Evolutionary conservation across 768 basidiomycete species (phyloP).

Genomic region (Dentipellis fragilis): DNA sequence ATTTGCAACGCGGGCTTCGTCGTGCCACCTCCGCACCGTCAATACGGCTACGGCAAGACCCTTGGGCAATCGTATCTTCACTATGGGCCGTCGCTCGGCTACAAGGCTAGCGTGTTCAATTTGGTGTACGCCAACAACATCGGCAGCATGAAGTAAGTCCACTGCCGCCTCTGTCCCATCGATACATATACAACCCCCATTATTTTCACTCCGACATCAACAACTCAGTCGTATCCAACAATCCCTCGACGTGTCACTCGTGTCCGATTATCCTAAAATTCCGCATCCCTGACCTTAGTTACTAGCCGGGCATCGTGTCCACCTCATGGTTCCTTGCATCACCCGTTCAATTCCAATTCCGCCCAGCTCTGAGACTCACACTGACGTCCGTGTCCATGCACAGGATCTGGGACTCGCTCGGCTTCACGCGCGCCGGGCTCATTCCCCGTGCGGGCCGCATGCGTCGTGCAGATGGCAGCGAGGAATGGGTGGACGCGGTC

Average conservation of each 20-base stretch:
- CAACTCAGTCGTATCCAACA: not conserved
- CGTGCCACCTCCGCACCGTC: slow-evolving; percentile 53
- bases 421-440: slow-evolving; percentile 69
- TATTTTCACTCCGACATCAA: too few relatives aligned
- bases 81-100: slow-evolving; percentile 73
- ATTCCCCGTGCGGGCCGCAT: slow-evolving; percentile 74
- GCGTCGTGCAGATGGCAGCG: slow-evolving; percentile 58
- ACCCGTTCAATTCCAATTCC: too few relatives aligned
- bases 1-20: slow-evolving; percentile 90
- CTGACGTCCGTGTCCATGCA: not conserved
- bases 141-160: slow-evolving; percentile 54
- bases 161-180: too few relatives aligned
- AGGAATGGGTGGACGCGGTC: slow-evolving; percentile 85
- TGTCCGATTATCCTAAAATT: not conserved
- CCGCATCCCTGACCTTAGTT: too few relatives aligned
- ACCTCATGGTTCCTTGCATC: too few relatives aligned
- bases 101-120: slow-evolving; percentile 80
- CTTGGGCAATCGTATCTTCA: slow-evolving; percentile 73
- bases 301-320: too few relatives aligned
- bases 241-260: not conserved
- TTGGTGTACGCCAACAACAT: slow-evolving; percentile 81
- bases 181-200: too few relatives aligned
- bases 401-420: slow-evolving; percentile 78
- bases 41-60: slow-evolving; percentile 54
- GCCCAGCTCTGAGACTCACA: not conserved